Conservation (phyloP, 176 grass and related monocot genomes). For the Elymus sibiricus region DNA sequence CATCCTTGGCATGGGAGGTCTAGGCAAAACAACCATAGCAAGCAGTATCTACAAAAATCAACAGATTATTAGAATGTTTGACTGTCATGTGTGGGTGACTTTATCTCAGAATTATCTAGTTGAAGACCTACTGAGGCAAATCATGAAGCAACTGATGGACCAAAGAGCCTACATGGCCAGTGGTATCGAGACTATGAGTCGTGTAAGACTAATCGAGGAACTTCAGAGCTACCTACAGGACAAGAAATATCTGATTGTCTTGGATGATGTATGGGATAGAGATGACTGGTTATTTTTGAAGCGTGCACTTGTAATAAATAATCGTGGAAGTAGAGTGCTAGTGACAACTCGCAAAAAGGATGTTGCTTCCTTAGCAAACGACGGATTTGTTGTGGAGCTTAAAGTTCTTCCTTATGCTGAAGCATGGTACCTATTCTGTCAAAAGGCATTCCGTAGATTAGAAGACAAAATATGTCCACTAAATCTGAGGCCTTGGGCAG, state of each 20-base stretch:
- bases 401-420: neutral
- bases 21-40: constrained; percentile 55
- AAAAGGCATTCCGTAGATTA: constrained; percentile 29
- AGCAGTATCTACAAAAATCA: constrained; percentile 34
- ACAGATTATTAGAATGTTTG: constrained; percentile 20
- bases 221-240: constrained; percentile 20
- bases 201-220: neutral
- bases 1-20: constrained; percentile 51
- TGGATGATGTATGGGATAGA: constrained; percentile 51
- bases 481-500: constrained; percentile 9
- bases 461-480: constrained; percentile 4
- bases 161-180: neutral
- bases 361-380: constrained; percentile 28
- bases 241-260: constrained; percentile 42
- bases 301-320: constrained; percentile 20
- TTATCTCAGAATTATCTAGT: constrained; percentile 32
- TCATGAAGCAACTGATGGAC: constrained; percentile 25
- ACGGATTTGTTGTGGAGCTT: neutral
- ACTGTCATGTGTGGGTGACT: constrained; percentile 39
- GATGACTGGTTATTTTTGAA: constrained; percentile 30
- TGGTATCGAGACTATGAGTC: constrained; percentile 11
- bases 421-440: constrained; percentile 48
- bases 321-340: constrained; percentile 5
- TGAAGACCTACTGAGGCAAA: constrained; percentile 36
- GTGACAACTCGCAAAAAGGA: constrained; percentile 42